A percentile compares a stretch with the other conserved stretches of the same genome.
phyloP scores from a whole-genome alignment of 805 yeast genomes.

The Starmerella floricola region DNA sequence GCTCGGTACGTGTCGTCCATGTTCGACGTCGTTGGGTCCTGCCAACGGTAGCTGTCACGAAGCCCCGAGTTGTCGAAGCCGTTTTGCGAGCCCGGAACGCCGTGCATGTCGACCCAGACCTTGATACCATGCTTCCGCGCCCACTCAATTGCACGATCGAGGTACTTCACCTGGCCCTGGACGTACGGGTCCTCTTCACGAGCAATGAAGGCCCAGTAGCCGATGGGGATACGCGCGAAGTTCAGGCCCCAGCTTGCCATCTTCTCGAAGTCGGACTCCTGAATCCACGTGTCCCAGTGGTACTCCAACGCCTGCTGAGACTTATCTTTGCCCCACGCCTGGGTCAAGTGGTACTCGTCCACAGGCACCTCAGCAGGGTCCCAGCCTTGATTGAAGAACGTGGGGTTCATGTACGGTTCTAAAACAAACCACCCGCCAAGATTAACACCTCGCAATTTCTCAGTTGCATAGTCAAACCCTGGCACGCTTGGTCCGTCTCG shows the following conservation, averaged over 20 bases:
- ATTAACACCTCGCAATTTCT: slow-evolving; percentile 41
- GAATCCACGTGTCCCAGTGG: slow-evolving; percentile 74
- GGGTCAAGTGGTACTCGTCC: slow-evolving; percentile 67
- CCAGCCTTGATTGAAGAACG: slow-evolving; percentile 28
- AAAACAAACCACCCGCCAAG: slow-evolving; percentile 85
- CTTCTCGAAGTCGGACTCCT: slow-evolving; percentile 54
- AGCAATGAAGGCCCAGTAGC: slow-evolving; percentile 79
- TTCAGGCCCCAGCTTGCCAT: slow-evolving; percentile 44
- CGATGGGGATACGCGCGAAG: slow-evolving; percentile 80
- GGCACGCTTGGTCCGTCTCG: slow-evolving; percentile 11
- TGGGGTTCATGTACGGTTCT: slow-evolving; percentile 78
- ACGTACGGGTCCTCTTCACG: slow-evolving; percentile 71
- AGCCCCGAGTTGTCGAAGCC: slow-evolving; percentile 92
- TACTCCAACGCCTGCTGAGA: slow-evolving; percentile 41
- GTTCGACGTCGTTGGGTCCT: slow-evolving; percentile 29
- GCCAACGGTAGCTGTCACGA: slow-evolving; percentile 53
- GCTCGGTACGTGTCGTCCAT: slow-evolving; percentile 44
- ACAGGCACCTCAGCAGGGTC: slow-evolving; percentile 41
- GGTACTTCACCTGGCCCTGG: slow-evolving; percentile 59
- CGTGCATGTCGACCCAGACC: slow-evolving; percentile 89
- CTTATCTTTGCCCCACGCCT: slow-evolving; percentile 47
- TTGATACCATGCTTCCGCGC: slow-evolving; percentile 46
- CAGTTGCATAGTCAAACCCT: slow-evolving; percentile 25
- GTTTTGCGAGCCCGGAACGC: slow-evolving; percentile 94
- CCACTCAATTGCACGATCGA: slow-evolving; percentile 74